These are phyloP conservation scores for Eucalyptus viminalis DNA, from an alignment of 345 rosid species.

Conservation along the genomic window DNA sequence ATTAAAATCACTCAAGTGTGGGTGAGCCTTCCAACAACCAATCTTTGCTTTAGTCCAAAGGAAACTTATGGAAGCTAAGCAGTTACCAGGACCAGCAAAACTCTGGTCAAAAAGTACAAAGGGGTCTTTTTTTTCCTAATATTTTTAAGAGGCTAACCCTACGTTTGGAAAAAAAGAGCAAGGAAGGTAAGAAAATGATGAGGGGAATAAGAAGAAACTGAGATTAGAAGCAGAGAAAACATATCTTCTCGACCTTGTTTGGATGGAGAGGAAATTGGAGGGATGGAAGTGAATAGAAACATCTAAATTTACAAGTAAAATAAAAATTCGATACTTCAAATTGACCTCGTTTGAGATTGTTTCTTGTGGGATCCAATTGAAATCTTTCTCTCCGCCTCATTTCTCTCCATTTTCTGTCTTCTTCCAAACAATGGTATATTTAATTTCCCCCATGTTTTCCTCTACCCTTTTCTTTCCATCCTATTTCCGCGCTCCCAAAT, in stretches of 20 bases:
- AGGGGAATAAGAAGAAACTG: background rate
- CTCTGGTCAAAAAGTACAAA: background rate
- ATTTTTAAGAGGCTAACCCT: background rate
- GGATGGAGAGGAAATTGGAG: background rate
- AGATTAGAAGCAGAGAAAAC: background rate
- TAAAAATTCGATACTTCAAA: background rate
- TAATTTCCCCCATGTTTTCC: background rate
- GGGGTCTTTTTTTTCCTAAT: background rate
- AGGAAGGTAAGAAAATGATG: background rate
- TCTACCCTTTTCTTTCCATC: background rate
- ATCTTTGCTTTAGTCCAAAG: background rate
- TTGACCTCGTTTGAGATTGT: background rate
- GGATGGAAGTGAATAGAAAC: background rate
- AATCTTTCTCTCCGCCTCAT: background rate
- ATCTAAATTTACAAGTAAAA: background rate
- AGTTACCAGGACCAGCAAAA: background rate
- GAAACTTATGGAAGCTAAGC: background rate
- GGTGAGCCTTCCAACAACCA: background rate
- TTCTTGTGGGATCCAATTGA: background rate
- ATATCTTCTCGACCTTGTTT: background rate
- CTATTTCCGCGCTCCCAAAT: background rate
- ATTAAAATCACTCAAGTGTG: background rate
- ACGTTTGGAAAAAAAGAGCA: background rate
- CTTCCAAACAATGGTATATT: background rate
- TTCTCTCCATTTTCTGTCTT: background rate